Conservation (phyloP, 2,329 filamentous ascomycete genomes). For the Hortaea werneckii region DNA sequence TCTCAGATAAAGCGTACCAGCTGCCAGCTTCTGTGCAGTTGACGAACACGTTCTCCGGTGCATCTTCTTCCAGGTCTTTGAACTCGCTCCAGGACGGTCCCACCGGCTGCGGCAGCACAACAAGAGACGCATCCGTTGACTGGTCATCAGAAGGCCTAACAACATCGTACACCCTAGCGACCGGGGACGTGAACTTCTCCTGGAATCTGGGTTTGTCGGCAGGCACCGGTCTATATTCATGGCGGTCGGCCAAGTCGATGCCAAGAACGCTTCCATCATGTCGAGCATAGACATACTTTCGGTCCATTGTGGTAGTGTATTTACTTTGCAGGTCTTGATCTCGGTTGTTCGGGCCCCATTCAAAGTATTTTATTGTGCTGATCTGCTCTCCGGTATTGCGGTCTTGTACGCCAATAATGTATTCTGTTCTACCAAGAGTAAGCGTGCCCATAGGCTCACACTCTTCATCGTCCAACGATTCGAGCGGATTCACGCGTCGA, state of each 20-base stretch:
- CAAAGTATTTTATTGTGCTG: slow-evolving; percentile 82
- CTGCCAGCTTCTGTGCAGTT: slow-evolving; percentile 78
- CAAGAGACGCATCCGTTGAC: slow-evolving; percentile 58
- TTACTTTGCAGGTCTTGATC: slow-evolving; percentile 81
- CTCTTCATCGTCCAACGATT: slow-evolving; percentile 48
- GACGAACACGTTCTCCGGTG: slow-evolving; percentile 53
- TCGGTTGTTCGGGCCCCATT: slow-evolving; percentile 88
- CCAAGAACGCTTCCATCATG: slow-evolving; percentile 78
- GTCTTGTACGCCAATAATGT: slow-evolving; percentile 76
- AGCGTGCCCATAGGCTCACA: slow-evolving; percentile 73
- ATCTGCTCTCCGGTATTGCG: slow-evolving; percentile 62
- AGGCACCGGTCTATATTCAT: slow-evolving; percentile 13
- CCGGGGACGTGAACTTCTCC: slow-evolving; percentile 24
- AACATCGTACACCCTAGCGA: slow-evolving; percentile 23
- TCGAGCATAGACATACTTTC: slow-evolving; percentile 77
- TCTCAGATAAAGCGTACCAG: slow-evolving; percentile 90
- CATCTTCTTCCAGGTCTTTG: slow-evolving; percentile 25
- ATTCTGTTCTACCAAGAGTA: slow-evolving; percentile 77
- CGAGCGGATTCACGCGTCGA: slow-evolving; percentile 53
- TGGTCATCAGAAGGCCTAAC: slow-evolving; percentile 52
- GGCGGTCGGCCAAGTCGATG: slow-evolving; percentile 54
- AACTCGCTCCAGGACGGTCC: slow-evolving; percentile 39
- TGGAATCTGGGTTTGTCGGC: slow-evolving; percentile 12
- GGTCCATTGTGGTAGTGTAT: slow-evolving; percentile 72
- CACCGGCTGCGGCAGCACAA: slow-evolving; percentile 77